phyloP scores from a whole-genome alignment of 1,284 basidiomycete species.

The Sparassis latifolia region DNA sequence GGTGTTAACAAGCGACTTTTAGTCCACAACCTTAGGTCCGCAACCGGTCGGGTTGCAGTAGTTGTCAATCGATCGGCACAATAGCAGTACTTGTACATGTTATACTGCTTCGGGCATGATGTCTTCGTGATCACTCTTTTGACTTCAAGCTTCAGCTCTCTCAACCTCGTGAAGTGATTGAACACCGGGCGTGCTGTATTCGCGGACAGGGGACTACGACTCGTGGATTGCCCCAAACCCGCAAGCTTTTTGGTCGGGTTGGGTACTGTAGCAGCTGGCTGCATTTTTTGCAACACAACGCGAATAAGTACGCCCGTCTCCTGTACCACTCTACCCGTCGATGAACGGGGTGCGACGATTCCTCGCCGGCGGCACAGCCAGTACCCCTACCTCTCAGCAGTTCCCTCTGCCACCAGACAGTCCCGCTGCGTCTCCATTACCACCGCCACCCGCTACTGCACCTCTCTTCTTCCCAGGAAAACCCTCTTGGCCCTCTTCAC shows the following conservation, averaged over 20 bases:
- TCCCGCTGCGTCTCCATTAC: conserved; percentile 14
- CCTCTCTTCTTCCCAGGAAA: conserved; percentile 24
- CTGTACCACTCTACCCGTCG: background rate
- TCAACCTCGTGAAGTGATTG: too few species aligned
- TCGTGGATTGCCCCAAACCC: too few species aligned
- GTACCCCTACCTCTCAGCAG: conserved; percentile 17
- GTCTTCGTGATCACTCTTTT: too few species aligned
- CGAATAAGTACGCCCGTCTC: background rate
- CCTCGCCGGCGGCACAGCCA: conserved; percentile 39
- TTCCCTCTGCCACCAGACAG: conserved; percentile 19
- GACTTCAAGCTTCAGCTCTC: too few species aligned
- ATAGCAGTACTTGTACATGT: too few species aligned
- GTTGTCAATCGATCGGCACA: too few species aligned
- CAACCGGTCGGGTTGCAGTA: too few species aligned
- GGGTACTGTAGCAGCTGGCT: conserved; percentile 13
- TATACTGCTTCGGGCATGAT: too few species aligned
- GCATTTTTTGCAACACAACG: conserved; percentile 1
- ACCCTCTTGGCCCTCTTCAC: conserved; percentile 42
- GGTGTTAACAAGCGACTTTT: too few species aligned
- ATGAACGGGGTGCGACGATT: conserved; percentile 75
- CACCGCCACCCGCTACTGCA: conserved; percentile 10
- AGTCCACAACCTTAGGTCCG: too few species aligned
- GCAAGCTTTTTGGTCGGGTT: too few species aligned
- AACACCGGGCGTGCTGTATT: background rate
- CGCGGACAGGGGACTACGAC: background rate